These are phyloP conservation scores for Claviceps sp. DNA, from an alignment of 2,329 filamentous ascomycete genomes.

Conservation along the genomic window DNA sequence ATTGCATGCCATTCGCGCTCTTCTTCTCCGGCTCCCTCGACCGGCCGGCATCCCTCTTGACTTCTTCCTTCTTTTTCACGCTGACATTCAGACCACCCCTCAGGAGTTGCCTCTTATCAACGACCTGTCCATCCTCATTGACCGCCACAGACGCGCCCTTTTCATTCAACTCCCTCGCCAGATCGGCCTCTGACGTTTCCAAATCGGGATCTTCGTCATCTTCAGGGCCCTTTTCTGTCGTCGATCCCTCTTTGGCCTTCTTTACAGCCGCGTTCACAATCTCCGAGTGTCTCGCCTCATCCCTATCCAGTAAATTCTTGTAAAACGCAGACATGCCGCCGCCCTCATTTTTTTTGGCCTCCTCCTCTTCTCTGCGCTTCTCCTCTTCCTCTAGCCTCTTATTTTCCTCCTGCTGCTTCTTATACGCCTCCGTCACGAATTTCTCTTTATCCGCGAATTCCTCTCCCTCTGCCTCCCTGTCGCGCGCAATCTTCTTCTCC, in stretches of 20 bases:
- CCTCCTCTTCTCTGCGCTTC: constrained; percentile 46
- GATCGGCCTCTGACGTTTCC: constrained; percentile 45
- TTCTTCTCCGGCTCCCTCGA: constrained; percentile 17
- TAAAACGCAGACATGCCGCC: constrained; percentile 72
- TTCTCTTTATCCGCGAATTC: constrained; percentile 73
- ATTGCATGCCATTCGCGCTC: constrained; percentile 26
- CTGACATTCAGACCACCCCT: constrained; percentile 62
- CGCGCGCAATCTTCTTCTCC: constrained; percentile 66
- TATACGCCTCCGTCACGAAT: constrained; percentile 76
- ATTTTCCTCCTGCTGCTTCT: constrained; percentile 67
- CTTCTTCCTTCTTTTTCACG: constrained; percentile 42
- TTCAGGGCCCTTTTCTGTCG: constrained; percentile 8
- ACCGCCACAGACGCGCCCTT: constrained; percentile 49
- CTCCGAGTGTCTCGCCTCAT: constrained; percentile 56
- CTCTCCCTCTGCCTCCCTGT: constrained; percentile 68
- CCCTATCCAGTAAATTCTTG: constrained; percentile 56
- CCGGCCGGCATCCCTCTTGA: constrained; percentile 12
- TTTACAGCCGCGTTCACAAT: constrained; percentile 54
- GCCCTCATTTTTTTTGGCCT: constrained; percentile 47
- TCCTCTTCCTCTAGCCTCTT: constrained; percentile 59
- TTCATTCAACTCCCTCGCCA: constrained; percentile 54
- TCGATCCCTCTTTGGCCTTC: constrained; percentile 27
- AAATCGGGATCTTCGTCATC: constrained; percentile 29
- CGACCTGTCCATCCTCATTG: constrained; percentile 73
- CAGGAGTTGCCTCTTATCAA: constrained; percentile 72